These are phyloP conservation scores for Leptomonas pyrrhocoris DNA, from an alignment of 208 protist species.

Conservation along the genomic window DNA sequence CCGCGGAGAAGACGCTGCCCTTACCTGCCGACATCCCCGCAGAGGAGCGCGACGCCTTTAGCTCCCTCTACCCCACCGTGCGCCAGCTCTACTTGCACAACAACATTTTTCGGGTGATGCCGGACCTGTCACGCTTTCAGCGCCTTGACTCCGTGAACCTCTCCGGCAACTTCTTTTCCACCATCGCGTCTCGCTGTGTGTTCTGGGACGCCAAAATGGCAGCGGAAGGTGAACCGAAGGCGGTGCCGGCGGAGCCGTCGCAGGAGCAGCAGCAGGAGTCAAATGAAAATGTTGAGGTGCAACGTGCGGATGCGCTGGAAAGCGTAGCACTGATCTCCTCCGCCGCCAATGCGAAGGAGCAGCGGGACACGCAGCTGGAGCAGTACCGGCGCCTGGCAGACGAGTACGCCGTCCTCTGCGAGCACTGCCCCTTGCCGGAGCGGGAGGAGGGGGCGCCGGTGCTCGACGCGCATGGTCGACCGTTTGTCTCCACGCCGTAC, in stretches of 20 bases:
- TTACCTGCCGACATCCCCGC: slow-evolving; percentile 14
- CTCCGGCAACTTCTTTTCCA: slow-evolving; percentile 85
- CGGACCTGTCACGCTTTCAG: slow-evolving; percentile 82
- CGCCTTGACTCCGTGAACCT: slow-evolving; percentile 91
- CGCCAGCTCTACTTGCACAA: slow-evolving; percentile 94
- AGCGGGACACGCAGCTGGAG: slow-evolving; percentile 36
- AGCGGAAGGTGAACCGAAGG: not conserved
- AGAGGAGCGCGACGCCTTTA: slow-evolving; percentile 70
- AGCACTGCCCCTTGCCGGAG: slow-evolving; percentile 41
- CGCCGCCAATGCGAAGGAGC: slow-evolving; percentile 19
- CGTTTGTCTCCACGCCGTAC: not conserved
- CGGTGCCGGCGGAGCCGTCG: too few relatives aligned
- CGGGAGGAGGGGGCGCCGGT: slow-evolving; percentile 11
- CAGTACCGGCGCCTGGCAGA: slow-evolving; percentile 35
- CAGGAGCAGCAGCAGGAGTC: not conserved
- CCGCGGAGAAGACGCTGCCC: slow-evolving; percentile 3
- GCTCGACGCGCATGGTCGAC: not conserved
- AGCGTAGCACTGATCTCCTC: slow-evolving; percentile 17
- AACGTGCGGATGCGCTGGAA: not conserved
- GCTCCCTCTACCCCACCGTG: slow-evolving; percentile 83
- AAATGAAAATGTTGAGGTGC: not conserved
- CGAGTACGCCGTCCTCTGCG: slow-evolving; percentile 38
- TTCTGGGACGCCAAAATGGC: slow-evolving; percentile 40
- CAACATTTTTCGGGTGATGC: slow-evolving; percentile 89
- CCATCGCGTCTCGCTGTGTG: slow-evolving; percentile 58